Percentiles rank a stretch among this genome's conserved stretches.
Conservation (phyloP, 768 basidiomycete species). For the Tricholoma terreum region DNA sequence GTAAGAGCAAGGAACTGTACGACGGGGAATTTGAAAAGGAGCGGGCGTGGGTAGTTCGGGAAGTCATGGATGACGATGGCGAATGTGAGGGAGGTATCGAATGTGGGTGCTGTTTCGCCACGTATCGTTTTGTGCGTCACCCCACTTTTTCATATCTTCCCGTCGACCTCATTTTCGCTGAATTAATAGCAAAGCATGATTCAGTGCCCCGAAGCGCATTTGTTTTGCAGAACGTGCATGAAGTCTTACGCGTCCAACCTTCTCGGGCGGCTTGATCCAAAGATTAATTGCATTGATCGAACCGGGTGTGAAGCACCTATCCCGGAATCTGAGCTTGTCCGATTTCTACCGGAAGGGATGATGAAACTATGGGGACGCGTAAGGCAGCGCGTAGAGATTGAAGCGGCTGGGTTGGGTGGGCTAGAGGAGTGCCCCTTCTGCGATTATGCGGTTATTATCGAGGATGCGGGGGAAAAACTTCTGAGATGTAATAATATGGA, state of each 20-base stretch:
- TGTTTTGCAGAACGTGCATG: constrained; percentile 70
- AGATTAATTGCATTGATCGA: constrained; percentile 67
- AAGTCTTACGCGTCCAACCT: constrained; percentile 52
- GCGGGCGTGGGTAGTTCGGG: constrained; percentile 10
- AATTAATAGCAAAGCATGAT: constrained; percentile 60
- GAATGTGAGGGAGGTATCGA: constrained; percentile 50
- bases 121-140: constrained; percentile 14
- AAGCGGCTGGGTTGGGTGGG: constrained; percentile 56
- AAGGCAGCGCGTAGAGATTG: constrained; percentile 63
- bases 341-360: constrained; percentile 57
- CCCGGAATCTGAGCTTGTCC: constrained; percentile 55
- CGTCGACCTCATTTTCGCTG: background rate
- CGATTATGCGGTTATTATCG: constrained; percentile 65
- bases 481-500: constrained; percentile 36
- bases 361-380: constrained; percentile 59
- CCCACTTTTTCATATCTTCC: background rate
- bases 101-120: constrained; percentile 71
- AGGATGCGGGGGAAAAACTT: constrained; percentile 47
- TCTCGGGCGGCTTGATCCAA: constrained; percentile 52
- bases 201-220: constrained; percentile 73
- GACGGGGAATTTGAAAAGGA: constrained; percentile 47
- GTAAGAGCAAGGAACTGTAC: constrained; percentile 41
- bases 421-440: constrained; percentile 82
- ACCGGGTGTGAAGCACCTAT: constrained; percentile 62
- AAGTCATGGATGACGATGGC: constrained; percentile 17